Evolutionary conservation across 2,329 filamentous ascomycete species (phyloP).

Genomic region (Neofusicoccum ribis): DNA sequence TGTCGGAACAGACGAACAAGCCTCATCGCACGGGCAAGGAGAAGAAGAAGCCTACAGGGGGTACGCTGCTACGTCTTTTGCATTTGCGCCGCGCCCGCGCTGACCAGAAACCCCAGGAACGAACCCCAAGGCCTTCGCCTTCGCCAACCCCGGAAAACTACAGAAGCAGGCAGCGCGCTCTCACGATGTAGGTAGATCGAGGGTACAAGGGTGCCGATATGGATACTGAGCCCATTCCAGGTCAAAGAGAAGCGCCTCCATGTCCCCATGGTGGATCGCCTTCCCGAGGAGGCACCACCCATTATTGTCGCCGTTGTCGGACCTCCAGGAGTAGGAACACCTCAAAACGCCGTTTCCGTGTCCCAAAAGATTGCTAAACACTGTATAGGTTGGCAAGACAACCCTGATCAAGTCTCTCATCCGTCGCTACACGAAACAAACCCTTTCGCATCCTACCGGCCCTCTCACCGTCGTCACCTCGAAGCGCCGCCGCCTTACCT

Average conservation of each 20-base stretch:
- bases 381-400: slow-evolving; percentile 71
- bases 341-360: slow-evolving; percentile 17
- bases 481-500: slow-evolving; percentile 91
- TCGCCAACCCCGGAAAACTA: slow-evolving; percentile 76
- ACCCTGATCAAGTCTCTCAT: slow-evolving; percentile 94
- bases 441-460: slow-evolving; percentile 82
- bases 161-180: slow-evolving; percentile 72
- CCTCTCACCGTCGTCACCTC: slow-evolving; percentile 96
- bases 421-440: slow-evolving; percentile 93
- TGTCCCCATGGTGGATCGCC: slow-evolving; percentile 91
- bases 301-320: slow-evolving; percentile 92
- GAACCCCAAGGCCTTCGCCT: slow-evolving; percentile 90
- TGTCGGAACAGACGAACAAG: slow-evolving; percentile 83
- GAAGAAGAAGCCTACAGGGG: slow-evolving; percentile 75
- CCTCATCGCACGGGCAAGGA: slow-evolving; percentile 85
- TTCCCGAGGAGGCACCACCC: slow-evolving; percentile 93
- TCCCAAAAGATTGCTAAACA: neutral
- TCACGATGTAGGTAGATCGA: slow-evolving; percentile 59
- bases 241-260: slow-evolving; percentile 95
- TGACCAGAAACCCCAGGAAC: slow-evolving; percentile 51
- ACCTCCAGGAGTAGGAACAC: slow-evolving; percentile 71
- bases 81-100: slow-evolving; percentile 20
- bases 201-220: too few relatives aligned
- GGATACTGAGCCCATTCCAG: slow-evolving; percentile 43
- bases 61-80: slow-evolving; percentile 38